Percentiles rank a stretch among this genome's conserved stretches.
Conservation (phyloP, 768 basidiomycete genomes). For the Lactifluus subvellereus region DNA sequence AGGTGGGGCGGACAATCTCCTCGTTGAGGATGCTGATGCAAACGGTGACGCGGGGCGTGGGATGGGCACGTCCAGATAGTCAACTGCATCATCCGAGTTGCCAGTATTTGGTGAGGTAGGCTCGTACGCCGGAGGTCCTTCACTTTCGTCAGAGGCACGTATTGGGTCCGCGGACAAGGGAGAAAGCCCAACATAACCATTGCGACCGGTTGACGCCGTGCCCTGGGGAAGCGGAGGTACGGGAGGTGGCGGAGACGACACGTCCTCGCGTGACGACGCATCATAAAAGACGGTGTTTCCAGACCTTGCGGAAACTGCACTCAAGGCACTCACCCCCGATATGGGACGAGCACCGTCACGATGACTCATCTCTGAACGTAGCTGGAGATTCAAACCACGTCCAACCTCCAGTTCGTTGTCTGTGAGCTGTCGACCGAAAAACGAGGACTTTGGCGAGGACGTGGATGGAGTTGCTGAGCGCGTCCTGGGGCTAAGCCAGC, state of each 20-base stretch:
- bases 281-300: slow-evolving; percentile 60
- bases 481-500: slow-evolving; percentile 23
- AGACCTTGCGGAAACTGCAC: slow-evolving; percentile 35
- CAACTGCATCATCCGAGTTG: slow-evolving; percentile 30
- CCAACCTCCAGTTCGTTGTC: slow-evolving; percentile 27
- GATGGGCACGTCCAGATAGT: slow-evolving; percentile 51
- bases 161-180: slow-evolving; percentile 20
- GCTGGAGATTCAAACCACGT: slow-evolving; percentile 31
- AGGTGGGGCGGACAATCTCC: slow-evolving; percentile 30
- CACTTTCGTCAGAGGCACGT: background rate
- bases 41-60: slow-evolving; percentile 55
- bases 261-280: slow-evolving; percentile 43
- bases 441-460: slow-evolving; percentile 11
- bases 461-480: slow-evolving; percentile 9
- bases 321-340: slow-evolving; percentile 52
- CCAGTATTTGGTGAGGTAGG: background rate
- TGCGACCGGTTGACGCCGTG: slow-evolving; percentile 7
- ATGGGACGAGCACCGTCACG: slow-evolving; percentile 43
- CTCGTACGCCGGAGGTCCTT: slow-evolving; percentile 14
- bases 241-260: slow-evolving; percentile 39
- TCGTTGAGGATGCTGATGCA: slow-evolving; percentile 34
- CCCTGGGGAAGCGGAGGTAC: slow-evolving; percentile 33
- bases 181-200: slow-evolving; percentile 7
- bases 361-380: slow-evolving; percentile 18
- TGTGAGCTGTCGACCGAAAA: slow-evolving; percentile 11